Conservation (phyloP, 1,284 basidiomycete genomes). For the Xerocomus nothofagi region DNA sequence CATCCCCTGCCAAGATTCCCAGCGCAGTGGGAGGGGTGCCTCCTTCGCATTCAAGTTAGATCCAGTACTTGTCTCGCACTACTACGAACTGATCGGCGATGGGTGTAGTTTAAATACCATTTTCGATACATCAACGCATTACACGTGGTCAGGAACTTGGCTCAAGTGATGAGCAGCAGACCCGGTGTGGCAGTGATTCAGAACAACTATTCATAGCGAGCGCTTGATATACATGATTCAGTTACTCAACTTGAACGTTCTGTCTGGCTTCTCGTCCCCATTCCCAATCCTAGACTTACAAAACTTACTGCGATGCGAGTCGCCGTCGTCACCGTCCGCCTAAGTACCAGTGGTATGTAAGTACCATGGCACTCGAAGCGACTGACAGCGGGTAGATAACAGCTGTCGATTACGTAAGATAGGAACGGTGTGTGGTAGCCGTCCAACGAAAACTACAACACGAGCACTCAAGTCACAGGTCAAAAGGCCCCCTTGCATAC, state of each 20-base stretch:
- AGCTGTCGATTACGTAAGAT: constrained; percentile 13
- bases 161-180: neutral
- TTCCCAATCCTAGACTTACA: too few relatives aligned
- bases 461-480: constrained; percentile 3
- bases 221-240: neutral
- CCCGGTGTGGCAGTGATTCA: too few relatives aligned
- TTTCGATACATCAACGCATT: neutral
- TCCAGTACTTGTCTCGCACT: too few relatives aligned
- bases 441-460: constrained; percentile 7
- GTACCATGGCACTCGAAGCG: too few relatives aligned
- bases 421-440: neutral
- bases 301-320: too few relatives aligned
- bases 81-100: too few relatives aligned
- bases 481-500: neutral
- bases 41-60: neutral
- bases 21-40: neutral
- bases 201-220: neutral
- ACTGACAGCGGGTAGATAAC: too few relatives aligned
- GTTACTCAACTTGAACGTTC: too few relatives aligned
- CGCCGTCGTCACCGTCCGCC: too few relatives aligned
- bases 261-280: too few relatives aligned
- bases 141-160: neutral
- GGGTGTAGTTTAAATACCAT: neutral
- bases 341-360: too few relatives aligned
- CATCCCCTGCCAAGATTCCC: too few relatives aligned